phyloP scores from a whole-genome alignment of 2,329 filamentous ascomycete species.

The Ophiostoma quercus region DNA sequence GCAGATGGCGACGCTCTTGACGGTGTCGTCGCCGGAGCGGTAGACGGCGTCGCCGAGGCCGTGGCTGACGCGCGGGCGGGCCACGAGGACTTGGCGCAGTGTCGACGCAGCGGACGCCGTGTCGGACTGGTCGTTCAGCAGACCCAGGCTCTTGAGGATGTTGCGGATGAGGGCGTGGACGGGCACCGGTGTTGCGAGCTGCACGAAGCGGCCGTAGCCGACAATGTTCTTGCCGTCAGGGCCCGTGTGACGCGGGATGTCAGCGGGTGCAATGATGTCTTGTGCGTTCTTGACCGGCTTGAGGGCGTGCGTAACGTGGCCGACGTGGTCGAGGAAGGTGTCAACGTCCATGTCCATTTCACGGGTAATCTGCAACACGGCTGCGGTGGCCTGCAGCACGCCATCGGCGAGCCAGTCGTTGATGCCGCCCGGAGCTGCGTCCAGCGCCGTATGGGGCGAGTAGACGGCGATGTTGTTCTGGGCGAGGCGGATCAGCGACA shows the following conservation, averaged over 20 bases:
- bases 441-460: conserved; percentile 90
- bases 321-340: neutral
- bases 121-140: conserved; percentile 34
- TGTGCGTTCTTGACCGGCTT: conserved; percentile 36
- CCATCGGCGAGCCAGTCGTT: conserved; percentile 93
- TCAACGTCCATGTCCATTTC: too few relatives aligned
- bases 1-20: conserved; percentile 66
- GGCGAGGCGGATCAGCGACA: conserved; percentile 73
- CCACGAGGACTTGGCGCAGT: conserved; percentile 40
- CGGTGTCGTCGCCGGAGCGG: neutral
- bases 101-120: neutral
- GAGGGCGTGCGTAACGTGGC: conserved; percentile 31
- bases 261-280: conserved; percentile 32
- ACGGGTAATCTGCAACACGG: too few relatives aligned
- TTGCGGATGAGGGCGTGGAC: conserved; percentile 44
- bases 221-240: conserved; percentile 32
- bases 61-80: conserved; percentile 32
- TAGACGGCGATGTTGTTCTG: conserved; percentile 91
- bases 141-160: conserved; percentile 61
- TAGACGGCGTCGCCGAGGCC: neutral
- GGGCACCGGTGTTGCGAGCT: conserved; percentile 37
- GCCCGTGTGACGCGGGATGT: neutral
- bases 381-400: conserved; percentile 41
- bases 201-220: conserved; percentile 49
- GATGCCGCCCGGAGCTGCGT: conserved; percentile 77